Base-by-base conservation (phyloP, 257 asterid genomes). In the Nicotiana undulata region DNA sequence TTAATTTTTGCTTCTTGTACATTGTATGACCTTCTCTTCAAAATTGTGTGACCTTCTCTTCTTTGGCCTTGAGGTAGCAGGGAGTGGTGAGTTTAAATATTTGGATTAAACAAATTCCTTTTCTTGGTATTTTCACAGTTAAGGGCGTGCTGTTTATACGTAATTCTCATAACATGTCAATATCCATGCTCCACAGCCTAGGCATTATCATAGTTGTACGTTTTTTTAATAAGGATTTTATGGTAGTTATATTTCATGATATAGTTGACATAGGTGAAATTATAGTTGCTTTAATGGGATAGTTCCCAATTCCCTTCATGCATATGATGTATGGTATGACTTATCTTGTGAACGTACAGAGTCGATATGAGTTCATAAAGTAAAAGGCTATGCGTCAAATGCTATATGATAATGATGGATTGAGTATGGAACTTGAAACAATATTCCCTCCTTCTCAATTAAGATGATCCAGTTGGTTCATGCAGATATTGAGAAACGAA, bases 401-500 rank as follows among this genome's bases (percentile, higher is more conserved):
- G 11, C 79, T 49, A 49, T 46, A 74, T 24, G 79, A 74, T 74
- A 72, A 6, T 24, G 61, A 46, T 26, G 16, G 78, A 72, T 72
- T 72, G 49, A 72, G 20, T 49, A 13, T 72, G 60, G 51, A 26
- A 74, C 60, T 24, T 61, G 2, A 12, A 74, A 18, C 61, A 74
- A 49, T 46, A 49, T 15, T 74, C 79, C 61, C 61, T 49, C 44
- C 7, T 49, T 49, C 24, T 61, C 44, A 24, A 32, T 74, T 49
- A 74, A 74, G 79, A 58, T 74, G 40, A 74, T 74, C 79, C 16
- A 74, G 79, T 28, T 74, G 40, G 79, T 24, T 49, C 26, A 9
- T 74, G 51, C n/a, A 22, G 40, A 74, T 26, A 13, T 44, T 16
- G 77, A 70, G 59, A 44, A 51, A 44, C 46, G 56, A 22, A 29